Evolutionary conservation across 2,329 filamentous ascomycete species (phyloP), one percentile per base, ranked within the genome.

Genomic region (Alternaria infectoria): DNA sequence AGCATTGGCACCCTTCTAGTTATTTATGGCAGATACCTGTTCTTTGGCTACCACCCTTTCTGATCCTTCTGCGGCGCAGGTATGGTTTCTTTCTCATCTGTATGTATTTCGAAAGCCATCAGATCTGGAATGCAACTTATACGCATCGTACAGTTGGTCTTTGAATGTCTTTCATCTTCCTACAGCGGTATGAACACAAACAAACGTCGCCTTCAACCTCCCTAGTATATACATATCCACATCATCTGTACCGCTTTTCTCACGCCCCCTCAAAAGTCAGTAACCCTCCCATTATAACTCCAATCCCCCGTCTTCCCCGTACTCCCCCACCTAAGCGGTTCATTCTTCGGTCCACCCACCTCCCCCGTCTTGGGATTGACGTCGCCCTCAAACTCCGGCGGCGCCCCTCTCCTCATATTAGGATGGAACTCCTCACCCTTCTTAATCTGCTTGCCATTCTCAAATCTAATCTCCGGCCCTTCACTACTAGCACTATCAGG

Each of bases 261-360:
- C 3, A 4, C 32, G 8, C 32, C 32, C 36, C 23, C 61, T 49
- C 28, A 80, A 59, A 99, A 99, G 81, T 99, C 96, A 23, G 95
- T 98, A 58, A 96, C 94, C 67, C 95, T 85, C 50, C 96, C 96
- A 80, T 97, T 97, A 80, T 92, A 99, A 79, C 93, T 97, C 91
- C 94, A 99, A 78, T 92, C 90, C 1, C 92, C 90, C 0, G 74
- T 78, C 19, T 86, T 84, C 0, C 93, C 90, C 0, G 74, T 78
- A 17, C 86, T 84, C 0, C 93, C 93, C 95, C 95, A 97, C 72
- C 94, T 84, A 77, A 98, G 77, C 55, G 96, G 96, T 81, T 99
- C 95, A 77, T 97, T 98, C 89, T 98, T 99, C 6, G 96, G 96
- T 1, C 96, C 96, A 6, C 96, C 96, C 11, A 97, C 89, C 85